Evolutionary conservation across 2,329 filamentous ascomycete genomes (phyloP).

Genomic region (Neoarthrinium moseri): DNA sequence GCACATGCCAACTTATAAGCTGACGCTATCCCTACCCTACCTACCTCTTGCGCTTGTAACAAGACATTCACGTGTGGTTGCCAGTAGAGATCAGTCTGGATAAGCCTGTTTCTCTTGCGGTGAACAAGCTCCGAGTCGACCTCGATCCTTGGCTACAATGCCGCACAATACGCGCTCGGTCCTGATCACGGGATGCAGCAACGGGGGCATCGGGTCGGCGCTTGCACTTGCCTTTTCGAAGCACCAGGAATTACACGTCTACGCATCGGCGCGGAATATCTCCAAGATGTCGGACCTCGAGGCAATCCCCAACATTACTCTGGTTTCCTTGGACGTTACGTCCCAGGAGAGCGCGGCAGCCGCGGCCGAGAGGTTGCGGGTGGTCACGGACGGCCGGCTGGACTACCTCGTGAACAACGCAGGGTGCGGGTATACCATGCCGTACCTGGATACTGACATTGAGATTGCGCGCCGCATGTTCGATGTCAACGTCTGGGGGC

Average conservation of each 20-base stretch:
- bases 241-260: conserved; percentile 22
- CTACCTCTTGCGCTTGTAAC: too few species aligned
- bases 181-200: conserved; percentile 24
- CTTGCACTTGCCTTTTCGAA: conserved; percentile 19
- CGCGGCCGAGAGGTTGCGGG: conserved; percentile 11
- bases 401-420: conserved; percentile 33
- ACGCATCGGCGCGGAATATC: conserved; percentile 29
- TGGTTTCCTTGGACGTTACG: conserved; percentile 31
- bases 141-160: too few species aligned
- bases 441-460: conserved; percentile 27
- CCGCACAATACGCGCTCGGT: conserved; percentile 13
- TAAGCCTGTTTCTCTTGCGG: too few species aligned
- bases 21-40: too few species aligned
- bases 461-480: conserved; percentile 22
- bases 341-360: conserved; percentile 22
- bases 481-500: conserved; percentile 29
- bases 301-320: conserved; percentile 19
- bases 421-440: conserved; percentile 23
- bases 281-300: conserved; percentile 23
- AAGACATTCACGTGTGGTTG: too few species aligned
- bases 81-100: too few species aligned
- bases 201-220: conserved; percentile 25
- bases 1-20: too few species aligned
- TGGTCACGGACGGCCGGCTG: conserved; percentile 14
- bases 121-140: too few species aligned